Conservation (phyloP, 441 rosid genomes). For the Gossypium schwendimanii region DNA sequence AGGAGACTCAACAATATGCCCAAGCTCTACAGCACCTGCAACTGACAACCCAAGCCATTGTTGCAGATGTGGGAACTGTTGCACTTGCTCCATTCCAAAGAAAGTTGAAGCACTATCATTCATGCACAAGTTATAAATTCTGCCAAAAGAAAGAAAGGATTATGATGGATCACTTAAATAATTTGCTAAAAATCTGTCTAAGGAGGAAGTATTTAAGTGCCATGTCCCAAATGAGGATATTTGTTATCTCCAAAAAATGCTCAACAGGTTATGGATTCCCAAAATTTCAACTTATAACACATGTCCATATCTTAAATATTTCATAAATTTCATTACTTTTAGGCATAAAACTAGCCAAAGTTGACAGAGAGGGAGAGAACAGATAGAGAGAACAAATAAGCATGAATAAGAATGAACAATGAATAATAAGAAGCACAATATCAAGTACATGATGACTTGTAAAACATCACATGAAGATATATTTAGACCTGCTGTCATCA, state of each 20-base stretch:
- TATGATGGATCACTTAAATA: background rate
- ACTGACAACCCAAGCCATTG: slow-evolving; percentile 90
- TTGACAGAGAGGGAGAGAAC: background rate
- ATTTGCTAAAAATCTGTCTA: background rate
- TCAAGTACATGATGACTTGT: background rate
- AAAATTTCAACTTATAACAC: slow-evolving; percentile 5
- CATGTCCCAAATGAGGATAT: slow-evolving; percentile 3
- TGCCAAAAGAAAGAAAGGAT: slow-evolving; percentile 21
- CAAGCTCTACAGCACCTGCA: slow-evolving; percentile 78
- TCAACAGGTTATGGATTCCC: background rate
- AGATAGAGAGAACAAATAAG: background rate
- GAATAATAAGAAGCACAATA: slow-evolving; percentile 1
- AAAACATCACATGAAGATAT: background rate
- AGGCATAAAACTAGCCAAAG: background rate
- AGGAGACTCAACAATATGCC: slow-evolving; percentile 86
- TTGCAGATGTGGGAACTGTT: slow-evolving; percentile 80
- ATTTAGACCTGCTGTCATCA: background rate
- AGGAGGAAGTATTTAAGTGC: background rate
- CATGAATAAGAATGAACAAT: background rate
- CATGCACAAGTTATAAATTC: slow-evolving; percentile 86
- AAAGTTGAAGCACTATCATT: slow-evolving; percentile 47
- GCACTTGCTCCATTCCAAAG: slow-evolving; percentile 70
- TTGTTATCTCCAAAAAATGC: background rate
- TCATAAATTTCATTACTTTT: background rate
- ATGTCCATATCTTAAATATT: background rate